A percentile compares a stretch with the other conserved stretches of the same genome.
These are phyloP conservation scores for Tephrocybe sp. DNA, from an alignment of 768 basidiomycete species.

Conservation along the genomic window DNA sequence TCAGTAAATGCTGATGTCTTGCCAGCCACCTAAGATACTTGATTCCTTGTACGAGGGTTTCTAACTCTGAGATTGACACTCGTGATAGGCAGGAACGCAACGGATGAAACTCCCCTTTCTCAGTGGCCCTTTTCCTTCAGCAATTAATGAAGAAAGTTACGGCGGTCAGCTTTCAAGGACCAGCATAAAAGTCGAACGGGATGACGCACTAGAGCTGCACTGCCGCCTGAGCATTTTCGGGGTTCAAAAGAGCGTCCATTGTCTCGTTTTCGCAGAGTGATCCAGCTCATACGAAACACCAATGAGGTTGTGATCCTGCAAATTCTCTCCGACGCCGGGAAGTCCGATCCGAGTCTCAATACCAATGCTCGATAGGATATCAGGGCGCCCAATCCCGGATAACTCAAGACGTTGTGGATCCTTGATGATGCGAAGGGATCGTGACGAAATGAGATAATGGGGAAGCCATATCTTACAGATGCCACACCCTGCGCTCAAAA, in stretches of 20 bases:
- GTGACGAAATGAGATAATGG: neutral
- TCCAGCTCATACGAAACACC: slow-evolving; percentile 11
- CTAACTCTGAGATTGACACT: slow-evolving; percentile 14
- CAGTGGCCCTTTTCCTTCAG: slow-evolving; percentile 22
- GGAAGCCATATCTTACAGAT: neutral
- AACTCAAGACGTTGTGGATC: slow-evolving; percentile 19
- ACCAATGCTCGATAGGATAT: slow-evolving; percentile 9
- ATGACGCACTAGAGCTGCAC: slow-evolving; percentile 7
- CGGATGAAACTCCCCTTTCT: slow-evolving; percentile 23
- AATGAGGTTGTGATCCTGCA: slow-evolving; percentile 14
- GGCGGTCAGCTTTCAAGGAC: neutral
- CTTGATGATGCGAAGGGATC: slow-evolving; percentile 9
- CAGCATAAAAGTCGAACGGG: neutral
- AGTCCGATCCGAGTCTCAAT: slow-evolving; percentile 14
- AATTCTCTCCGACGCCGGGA: slow-evolving; percentile 18
- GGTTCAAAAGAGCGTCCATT: slow-evolving; percentile 8
- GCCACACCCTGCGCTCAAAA: slow-evolving; percentile 40
- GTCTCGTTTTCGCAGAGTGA: slow-evolving; percentile 2
- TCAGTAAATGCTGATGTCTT: slow-evolving; percentile 15
- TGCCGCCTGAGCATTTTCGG: slow-evolving; percentile 4
- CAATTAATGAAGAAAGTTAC: slow-evolving; percentile 10
- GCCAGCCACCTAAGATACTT: slow-evolving; percentile 19
- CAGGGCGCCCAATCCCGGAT: slow-evolving; percentile 16
- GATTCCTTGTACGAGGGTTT: slow-evolving; percentile 17
- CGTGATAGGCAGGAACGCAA: slow-evolving; percentile 26